Base-by-base conservation (phyloP, 2,329 filamentous ascomycete species). In the Sporothrix pseudoabietina region DNA sequence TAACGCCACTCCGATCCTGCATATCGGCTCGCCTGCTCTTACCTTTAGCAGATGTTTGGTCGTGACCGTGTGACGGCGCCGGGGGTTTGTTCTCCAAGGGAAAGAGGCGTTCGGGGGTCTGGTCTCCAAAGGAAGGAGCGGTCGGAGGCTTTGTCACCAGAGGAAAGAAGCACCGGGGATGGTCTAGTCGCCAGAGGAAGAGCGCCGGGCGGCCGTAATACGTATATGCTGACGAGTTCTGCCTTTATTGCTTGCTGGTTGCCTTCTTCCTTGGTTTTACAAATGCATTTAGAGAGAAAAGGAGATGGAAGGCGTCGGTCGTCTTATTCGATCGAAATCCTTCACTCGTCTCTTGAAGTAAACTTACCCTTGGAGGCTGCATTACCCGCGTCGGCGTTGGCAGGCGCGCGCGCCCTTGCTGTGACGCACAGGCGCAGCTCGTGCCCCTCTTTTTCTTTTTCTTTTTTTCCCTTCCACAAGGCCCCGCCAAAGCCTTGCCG, bases 351-450 rank as follows among this genome's bases (percentile, higher is more conserved):
- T 63, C 52, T 14, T 7, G 9, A 30, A 55, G 44, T 32, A 10
- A 44, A 44, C 22, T 32, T 30, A 52, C 65, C 39, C 44, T 22
- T 68, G 44, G 65, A 52, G 44, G 65, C 16, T 49, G 14, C 3
- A 52, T 22, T 32, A 54, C 44, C 41, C 44, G 41, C 26, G 41
- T 32, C 3, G 35, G 35, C 35, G 41, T 49, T 49, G 44, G 44
- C 44, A 44, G 63, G 41, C 63, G 63, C 65, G 65, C 65, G 65
- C 65, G 65, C 65, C 65, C 65, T 68, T 68, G 41, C 65, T 44
- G 65, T 68, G 65, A 68, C 65, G 44, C 65, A 32, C 63, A 47
- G 41, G 22, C n/a, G n/a, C 52, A 26, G 52, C 6, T 55, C 35
- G 6, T 19, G 61, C 55, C 61, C 61, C 61, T 47, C 39, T 47